Conservation (phyloP, 768 basidiomycete species). For the Xerocomellus chrysenteron region DNA sequence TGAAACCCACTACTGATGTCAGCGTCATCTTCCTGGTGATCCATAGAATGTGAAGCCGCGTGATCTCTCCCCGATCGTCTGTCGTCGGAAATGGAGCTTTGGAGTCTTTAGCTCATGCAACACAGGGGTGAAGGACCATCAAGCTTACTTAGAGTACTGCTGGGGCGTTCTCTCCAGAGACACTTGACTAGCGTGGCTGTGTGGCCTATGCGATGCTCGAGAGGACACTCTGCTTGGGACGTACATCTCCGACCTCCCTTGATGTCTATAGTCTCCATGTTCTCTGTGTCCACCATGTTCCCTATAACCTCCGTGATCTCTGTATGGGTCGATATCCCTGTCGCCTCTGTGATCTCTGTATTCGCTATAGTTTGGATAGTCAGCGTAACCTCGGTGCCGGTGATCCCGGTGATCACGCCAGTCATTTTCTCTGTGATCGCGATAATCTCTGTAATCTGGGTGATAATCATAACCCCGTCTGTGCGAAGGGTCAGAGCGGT, state of each 20-base stretch:
- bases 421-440: slow-evolving; percentile 21
- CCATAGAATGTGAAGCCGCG: slow-evolving; percentile 18
- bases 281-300: slow-evolving; percentile 17
- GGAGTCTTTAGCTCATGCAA: slow-evolving; percentile 5
- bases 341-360: slow-evolving; percentile 7
- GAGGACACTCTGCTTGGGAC: slow-evolving; percentile 24
- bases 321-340: neutral
- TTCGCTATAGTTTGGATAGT: slow-evolving; percentile 16
- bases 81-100: slow-evolving; percentile 26
- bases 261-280: slow-evolving; percentile 11
- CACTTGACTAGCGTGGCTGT: slow-evolving; percentile 20
- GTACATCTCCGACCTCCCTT: slow-evolving; percentile 13
- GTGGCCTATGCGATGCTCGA: slow-evolving; percentile 28
- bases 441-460: slow-evolving; percentile 22
- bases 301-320: slow-evolving; percentile 9
- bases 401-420: slow-evolving; percentile 22
- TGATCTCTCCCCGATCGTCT: slow-evolving; percentile 25
- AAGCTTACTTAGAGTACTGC: slow-evolving; percentile 21
- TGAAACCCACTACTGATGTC: slow-evolving; percentile 25
- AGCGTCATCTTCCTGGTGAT: slow-evolving; percentile 19
- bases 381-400: slow-evolving; percentile 18
- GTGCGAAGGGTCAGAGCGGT: slow-evolving; percentile 26
- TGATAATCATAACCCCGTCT: slow-evolving; percentile 22
- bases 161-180: slow-evolving; percentile 15
- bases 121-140: neutral